Evolutionary conservation across 2,329 filamentous ascomycete genomes (phyloP).

Genomic region (Monosporascus sp.): DNA sequence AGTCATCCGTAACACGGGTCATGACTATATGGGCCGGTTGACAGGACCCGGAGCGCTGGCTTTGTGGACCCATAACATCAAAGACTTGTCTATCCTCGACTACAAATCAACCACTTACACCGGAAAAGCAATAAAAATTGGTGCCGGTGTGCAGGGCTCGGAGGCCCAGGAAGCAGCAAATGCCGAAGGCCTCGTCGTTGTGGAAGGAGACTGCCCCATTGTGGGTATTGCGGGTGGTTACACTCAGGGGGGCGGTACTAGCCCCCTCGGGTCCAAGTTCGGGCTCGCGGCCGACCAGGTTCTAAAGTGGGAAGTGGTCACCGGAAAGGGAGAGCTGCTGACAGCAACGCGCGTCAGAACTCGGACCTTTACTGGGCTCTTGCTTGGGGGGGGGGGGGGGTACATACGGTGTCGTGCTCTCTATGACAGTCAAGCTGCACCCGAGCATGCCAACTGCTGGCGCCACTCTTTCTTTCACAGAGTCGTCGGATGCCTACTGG

Average conservation of each 20-base stretch:
- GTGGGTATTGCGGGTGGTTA: constrained; percentile 58
- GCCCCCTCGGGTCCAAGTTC: constrained; percentile 44
- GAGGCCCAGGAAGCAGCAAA: constrained; percentile 37
- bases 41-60: constrained; percentile 45
- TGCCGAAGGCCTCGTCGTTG: constrained; percentile 32
- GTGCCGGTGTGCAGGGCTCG: constrained; percentile 41
- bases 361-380: constrained; percentile 60
- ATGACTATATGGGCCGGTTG: constrained; percentile 46
- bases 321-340: constrained; percentile 41
- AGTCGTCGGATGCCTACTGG: constrained; percentile 8
- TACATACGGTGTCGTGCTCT: constrained; percentile 52
- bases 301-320: constrained; percentile 52
- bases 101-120: constrained; percentile 31
- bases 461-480: constrained; percentile 37
- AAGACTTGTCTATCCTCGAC: constrained; percentile 28
- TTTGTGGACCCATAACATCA: constrained; percentile 44
- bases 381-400: constrained; percentile 54
- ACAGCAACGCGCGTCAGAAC: constrained; percentile 42
- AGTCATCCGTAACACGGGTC: constrained; percentile 45
- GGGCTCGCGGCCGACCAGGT: constrained; percentile 57
- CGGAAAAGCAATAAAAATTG: constrained; percentile 43
- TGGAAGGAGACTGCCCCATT: constrained; percentile 45
- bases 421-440: constrained; percentile 49
- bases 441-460: constrained; percentile 37
- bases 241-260: constrained; percentile 56